These are phyloP conservation scores for Tulasnella sp. DNA, from an alignment of 768 basidiomycete genomes.

Conservation along the genomic window DNA sequence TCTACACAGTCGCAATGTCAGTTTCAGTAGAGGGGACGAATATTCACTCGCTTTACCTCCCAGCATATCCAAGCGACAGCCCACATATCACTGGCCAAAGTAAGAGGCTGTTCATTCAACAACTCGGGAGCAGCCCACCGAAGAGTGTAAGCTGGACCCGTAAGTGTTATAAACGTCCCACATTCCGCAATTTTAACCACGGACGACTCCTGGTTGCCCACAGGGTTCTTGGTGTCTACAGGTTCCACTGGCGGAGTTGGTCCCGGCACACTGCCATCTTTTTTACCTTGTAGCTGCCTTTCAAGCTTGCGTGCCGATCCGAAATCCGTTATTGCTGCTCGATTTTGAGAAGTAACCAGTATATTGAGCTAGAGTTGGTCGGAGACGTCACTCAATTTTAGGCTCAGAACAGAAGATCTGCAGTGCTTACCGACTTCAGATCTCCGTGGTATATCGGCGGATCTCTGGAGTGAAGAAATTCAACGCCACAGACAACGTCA, in stretches of 20 bases:
- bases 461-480: neutral
- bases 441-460: neutral
- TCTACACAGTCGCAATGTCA: neutral
- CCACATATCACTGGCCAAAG: neutral
- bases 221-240: neutral
- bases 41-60: neutral
- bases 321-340: neutral
- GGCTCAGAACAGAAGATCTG: neutral
- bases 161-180: neutral
- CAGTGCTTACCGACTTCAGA: neutral
- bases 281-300: neutral
- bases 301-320: neutral
- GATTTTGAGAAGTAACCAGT: neutral
- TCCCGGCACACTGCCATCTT: neutral
- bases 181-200: neutral
- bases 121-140: neutral
- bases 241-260: neutral
- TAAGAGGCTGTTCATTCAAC: neutral
- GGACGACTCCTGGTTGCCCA: neutral
- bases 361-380: neutral
- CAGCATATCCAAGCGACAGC: neutral
- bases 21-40: neutral
- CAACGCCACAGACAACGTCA: neutral
- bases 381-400: neutral
- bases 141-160: neutral